Evolutionary conservation across 108 stramenopile genomes (phyloP).

Genomic region (Nitzschia palea): DNA sequence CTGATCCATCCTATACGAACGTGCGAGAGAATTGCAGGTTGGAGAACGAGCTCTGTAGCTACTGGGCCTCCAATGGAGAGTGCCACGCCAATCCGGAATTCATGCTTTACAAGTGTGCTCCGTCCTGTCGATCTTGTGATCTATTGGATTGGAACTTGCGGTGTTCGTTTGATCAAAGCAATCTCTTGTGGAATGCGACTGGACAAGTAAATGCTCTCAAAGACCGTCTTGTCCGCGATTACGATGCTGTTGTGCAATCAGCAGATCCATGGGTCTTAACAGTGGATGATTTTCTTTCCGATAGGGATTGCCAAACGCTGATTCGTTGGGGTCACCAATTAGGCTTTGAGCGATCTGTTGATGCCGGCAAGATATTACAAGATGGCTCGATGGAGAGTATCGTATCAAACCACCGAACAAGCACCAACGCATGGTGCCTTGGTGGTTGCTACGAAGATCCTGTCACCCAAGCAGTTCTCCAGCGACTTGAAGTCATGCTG

Average conservation of each 20-base stretch:
- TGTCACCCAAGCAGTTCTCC: conserved; percentile 28
- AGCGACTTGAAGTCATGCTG: conserved; percentile 53
- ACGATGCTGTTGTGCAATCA: conserved; percentile 37
- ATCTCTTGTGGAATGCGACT: conserved; percentile 40
- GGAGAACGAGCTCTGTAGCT: conserved; percentile 27
- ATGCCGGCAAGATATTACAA: conserved; percentile 25
- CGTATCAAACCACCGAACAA: conserved; percentile 41
- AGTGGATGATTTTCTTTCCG: conserved; percentile 73
- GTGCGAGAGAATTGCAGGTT: conserved; percentile 48
- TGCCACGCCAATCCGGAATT: conserved; percentile 45
- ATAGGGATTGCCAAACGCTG: conserved; percentile 60
- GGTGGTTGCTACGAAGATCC: conserved; percentile 51
- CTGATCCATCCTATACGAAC: conserved; percentile 23
- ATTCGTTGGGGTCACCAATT: conserved; percentile 49
- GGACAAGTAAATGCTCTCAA: conserved; percentile 69
- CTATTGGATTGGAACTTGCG: conserved; percentile 26
- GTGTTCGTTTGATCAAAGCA: conserved; percentile 55
- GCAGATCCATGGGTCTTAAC: conserved; percentile 68
- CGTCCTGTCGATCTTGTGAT: conserved; percentile 68
- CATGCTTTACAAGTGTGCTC: conserved; percentile 61
- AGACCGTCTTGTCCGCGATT: conserved; percentile 52
- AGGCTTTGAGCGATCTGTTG: conserved; percentile 53
- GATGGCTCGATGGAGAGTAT: conserved; percentile 32
- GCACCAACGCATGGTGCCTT: conserved; percentile 71
- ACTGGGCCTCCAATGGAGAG: conserved; percentile 32